Base-by-base conservation (phyloP, 345 rosid genomes). In the Mangifera indica region DNA sequence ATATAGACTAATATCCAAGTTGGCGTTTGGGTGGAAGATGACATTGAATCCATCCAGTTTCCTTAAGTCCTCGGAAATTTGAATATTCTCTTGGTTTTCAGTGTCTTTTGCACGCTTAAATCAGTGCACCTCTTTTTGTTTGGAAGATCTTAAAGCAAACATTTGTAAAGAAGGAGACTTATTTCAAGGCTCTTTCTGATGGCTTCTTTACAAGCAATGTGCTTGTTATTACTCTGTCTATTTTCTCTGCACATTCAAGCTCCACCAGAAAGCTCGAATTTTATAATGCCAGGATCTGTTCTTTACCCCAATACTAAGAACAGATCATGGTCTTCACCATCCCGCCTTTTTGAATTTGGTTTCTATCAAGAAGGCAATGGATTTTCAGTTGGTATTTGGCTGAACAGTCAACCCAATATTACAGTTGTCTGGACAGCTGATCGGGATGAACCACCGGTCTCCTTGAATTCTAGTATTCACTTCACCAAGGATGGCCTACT, bases 371-470 rank as follows among this genome's bases (percentile, higher is more conserved):
- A 56, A 44, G 80, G 76, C 60, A n/a, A 53, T 8, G 71, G 70
- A n/a, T 82, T 60, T 67, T 49, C 10, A 14, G 53, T 82, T 2
- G 80, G 78, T 29, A 2, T 82, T 29, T 82, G 73, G 68, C 11
- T 70, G 32, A 9, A 63, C 0, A 54, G 57, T 10, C 44, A 60
- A 40, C 2, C 69, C 22, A n/a, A 60, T 2, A 74, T 42, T 21
- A 49, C n/a, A 17, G 53, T 49, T 49, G 53, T 49, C 53, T 49
- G 53, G 53, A 49, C 53, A 1, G 53, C 53, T 13, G 3, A 49
- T 49, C 53, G 53, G 2, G 53, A 49, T 49, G 53, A 49, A 6
- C 53, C 53, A 0, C 53, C 53, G 4, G 53, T 49, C 18, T 14
- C 53, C 15, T 49, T 4, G 5, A 49, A 49, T 49, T 49, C 53